Evolutionary conservation across 352 stramenopile genomes (phyloP), one percentile per base, ranked within the genome.

Genomic region (Pythium vanterpoolii): DNA sequence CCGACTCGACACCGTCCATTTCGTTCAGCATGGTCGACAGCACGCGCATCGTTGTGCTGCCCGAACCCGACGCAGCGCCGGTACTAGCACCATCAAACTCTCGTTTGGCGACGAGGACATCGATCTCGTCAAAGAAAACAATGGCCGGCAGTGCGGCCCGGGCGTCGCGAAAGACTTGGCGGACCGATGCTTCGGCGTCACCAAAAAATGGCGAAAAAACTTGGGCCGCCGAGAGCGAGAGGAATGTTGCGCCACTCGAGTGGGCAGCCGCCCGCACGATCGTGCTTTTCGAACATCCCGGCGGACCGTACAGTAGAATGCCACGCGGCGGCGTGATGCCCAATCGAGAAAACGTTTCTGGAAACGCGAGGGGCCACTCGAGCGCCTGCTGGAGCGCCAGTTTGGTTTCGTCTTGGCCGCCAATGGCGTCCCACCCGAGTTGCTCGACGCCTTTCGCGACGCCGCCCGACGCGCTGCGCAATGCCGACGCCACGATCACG

Each of bases 11-110:
- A 31, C 96, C 97, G 67, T 99, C 96, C 85, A 99, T 99, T 69
- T 99, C 96, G 44, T 97, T 98, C 16, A 99, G 76, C 70, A 99
- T 89, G 45, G 97, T 98, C 36, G 97, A 98, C 48, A 99, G 91
- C 24, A 99, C 93, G 34, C 97, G 90, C 62, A 88, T 72, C 10
- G 87, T 71, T 8, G 90, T 89, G 36, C 73, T 89, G 1, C 62
- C 54, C 2, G 75, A 83, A 0, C 79, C 77, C 6, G 67, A 69
- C 11, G 75, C 71, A 27, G 60, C 69, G 8, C 62, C 52, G 2
- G 57, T 44, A 11, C 63, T 60, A 6, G 59, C 69, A 0, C 72
- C 79, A 36, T 81, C 78, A 26, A 91, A 92, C 31, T 79, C 72
- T 8, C 86, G 79, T 68, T 95, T 95, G 16, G 80, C 64, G 19